phyloP scores from a whole-genome alignment of 345 rosid species.

The Citrus trifoliata region DNA sequence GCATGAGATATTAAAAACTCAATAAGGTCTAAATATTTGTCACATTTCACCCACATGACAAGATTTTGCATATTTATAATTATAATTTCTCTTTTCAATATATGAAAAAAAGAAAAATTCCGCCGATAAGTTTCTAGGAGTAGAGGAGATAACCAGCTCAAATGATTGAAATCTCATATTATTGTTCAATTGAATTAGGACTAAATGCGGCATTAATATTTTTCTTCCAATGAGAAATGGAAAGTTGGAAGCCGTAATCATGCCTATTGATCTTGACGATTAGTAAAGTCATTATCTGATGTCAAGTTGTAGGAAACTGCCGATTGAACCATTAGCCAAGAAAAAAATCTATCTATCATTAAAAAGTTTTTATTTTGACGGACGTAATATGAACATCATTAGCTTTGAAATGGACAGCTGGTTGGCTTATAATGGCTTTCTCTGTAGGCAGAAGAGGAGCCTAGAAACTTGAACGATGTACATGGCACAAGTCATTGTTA shows the following conservation, averaged over 20 bases:
- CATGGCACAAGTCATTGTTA: neutral
- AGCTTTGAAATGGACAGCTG: conserved; percentile 25
- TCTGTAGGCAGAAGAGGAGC: conserved; percentile 1
- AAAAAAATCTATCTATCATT: neutral
- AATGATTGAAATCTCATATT: too few species aligned
- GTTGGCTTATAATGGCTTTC: conserved; percentile 10
- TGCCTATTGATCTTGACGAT: neutral
- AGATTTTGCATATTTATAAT: too few species aligned
- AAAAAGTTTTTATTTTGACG: neutral
- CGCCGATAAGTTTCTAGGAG: too few species aligned
- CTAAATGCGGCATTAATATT: neutral
- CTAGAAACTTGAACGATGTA: conserved; percentile 14
- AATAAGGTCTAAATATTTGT: too few species aligned
- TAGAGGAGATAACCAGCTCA: too few species aligned
- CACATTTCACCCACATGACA: too few species aligned
- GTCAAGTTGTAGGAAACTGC: conserved; percentile 9
- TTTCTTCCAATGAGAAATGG: neutral
- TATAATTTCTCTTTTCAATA: too few species aligned
- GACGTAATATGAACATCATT: too few species aligned
- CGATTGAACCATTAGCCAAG: neutral
- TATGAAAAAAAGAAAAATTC: too few species aligned
- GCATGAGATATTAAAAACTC: too few species aligned
- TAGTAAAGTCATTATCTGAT: conserved; percentile 6
- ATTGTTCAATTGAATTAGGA: neutral
- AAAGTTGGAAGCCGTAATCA: neutral